Evolutionary conservation across 179 eudicot genomes (phyloP), one percentile per base, ranked within the genome.

Genomic region (Monotropa hypopitys): DNA sequence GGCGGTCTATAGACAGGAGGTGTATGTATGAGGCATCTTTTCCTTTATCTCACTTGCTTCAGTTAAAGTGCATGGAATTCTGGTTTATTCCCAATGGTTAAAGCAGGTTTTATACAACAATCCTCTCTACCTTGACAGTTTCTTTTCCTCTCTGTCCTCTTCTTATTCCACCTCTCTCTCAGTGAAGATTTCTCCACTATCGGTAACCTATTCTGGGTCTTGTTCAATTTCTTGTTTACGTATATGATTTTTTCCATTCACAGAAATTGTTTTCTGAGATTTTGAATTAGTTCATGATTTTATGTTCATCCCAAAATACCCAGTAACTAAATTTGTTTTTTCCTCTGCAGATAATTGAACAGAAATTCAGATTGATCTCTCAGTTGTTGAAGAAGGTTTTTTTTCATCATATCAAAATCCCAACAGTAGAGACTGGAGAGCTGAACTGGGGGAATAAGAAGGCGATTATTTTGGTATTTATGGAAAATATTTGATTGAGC

Each of bases 31-130:
- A 61, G 80, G 56, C 56, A 72, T 56, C 80, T 85, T 87, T 84
- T 84, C 82, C 85, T 86, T 84, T 86, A 81, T 81, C 83, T 85
- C 80, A 50, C 82, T 84, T 62, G 69, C 66, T 61, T 85, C 90
- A 78, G 89, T 89, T 87, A 90, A 90, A 89, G 91, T 80, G 47
- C 68, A 63, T 23, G 69, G 79, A 87, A 77, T 82, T 87, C 84
- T 81, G 84, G 83, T 82, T 77, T 87, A 78, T 79, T 78, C 77
- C 73, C 38, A 75, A 66, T 81, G 76, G 77, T 79, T 86, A 83
- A 83, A 78, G 74, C 40, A 77, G 79, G 81, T 82, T 80, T 86
- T 74, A 80, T 79, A 84, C 56, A 80, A 67, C 78, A 73, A 78
- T 53, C 82, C 74, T 74, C 77, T 47, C 67, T 70, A 46, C 54